A percentile compares a stretch with the other conserved stretches of the same genome.
These are phyloP conservation scores for Aspergillus awamori DNA, from an alignment of 2,329 filamentous ascomycete genomes.

Conservation along the genomic window DNA sequence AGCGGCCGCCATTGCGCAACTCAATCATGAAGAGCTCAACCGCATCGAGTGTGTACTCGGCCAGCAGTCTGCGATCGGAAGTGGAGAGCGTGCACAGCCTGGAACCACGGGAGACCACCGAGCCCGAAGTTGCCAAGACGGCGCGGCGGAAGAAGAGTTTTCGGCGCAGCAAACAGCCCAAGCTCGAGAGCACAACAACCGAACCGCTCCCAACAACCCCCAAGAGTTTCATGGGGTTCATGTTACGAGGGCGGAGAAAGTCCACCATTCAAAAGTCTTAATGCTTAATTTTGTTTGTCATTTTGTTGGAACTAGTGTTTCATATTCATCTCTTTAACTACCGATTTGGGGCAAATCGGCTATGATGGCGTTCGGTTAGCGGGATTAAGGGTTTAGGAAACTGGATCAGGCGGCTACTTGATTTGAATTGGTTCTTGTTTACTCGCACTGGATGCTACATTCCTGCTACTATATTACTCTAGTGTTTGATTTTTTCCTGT, in stretches of 20 bases:
- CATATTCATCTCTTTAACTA: slow-evolving; percentile 1
- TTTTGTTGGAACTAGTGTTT: slow-evolving; percentile 2
- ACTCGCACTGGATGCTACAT: no score
- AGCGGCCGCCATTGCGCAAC: slow-evolving; percentile 26
- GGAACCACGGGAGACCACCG: slow-evolving; percentile 15
- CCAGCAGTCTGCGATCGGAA: slow-evolving; percentile 36
- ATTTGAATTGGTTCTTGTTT: no score
- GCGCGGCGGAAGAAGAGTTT: slow-evolving; percentile 24
- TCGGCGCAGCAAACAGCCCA: slow-evolving; percentile 17
- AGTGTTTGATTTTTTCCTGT: not conserved
- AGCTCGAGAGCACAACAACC: slow-evolving; percentile 2
- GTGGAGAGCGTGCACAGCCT: slow-evolving; percentile 21
- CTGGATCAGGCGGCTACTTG: not conserved
- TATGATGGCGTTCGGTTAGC: not conserved
- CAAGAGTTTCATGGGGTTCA: slow-evolving; percentile 29
- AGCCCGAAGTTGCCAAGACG: slow-evolving; percentile 14
- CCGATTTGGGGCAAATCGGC: not conserved
- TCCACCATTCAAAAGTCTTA: slow-evolving; percentile 23
- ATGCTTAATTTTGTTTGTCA: slow-evolving; percentile 19
- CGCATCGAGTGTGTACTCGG: slow-evolving; percentile 29
- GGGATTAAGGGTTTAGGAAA: not conserved
- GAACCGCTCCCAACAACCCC: slow-evolving; percentile 15
- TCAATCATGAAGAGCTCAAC: slow-evolving; percentile 34
- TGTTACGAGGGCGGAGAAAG: slow-evolving; percentile 25
- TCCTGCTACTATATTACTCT: no score